phyloP scores from a whole-genome alignment of 495 filamentous ascomycete species.

The Neurospora tetraspora region DNA sequence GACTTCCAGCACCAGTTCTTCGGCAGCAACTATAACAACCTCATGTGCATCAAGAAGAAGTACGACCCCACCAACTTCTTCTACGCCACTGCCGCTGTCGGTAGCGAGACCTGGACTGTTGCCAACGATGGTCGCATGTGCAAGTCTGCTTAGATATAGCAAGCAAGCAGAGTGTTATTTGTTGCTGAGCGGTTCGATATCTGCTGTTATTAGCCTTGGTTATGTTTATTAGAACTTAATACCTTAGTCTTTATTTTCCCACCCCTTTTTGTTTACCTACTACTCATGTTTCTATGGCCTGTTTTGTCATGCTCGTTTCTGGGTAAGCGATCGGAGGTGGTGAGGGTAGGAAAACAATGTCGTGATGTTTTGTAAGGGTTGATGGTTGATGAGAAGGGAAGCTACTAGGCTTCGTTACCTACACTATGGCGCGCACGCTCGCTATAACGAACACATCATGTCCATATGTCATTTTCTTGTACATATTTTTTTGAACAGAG shows the following conservation, averaged over 20 bases:
- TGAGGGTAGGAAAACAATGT: not conserved
- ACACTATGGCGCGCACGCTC: not conserved
- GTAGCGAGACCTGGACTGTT: conserved; percentile 24
- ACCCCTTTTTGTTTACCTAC: not conserved
- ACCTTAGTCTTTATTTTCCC: not conserved
- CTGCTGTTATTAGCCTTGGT: not conserved
- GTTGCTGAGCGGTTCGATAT: not conserved
- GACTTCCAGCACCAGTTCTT: conserved; percentile 44
- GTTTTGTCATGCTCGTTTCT: not conserved
- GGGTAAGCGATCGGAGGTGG: not conserved
- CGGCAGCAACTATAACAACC: conserved; percentile 33
- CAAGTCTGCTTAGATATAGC: conserved; percentile 2
- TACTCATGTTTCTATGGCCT: not conserved
- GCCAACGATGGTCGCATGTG: conserved; percentile 20
- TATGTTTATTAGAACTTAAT: not conserved
- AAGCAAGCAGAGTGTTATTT: not conserved
- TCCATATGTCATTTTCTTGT: not conserved
- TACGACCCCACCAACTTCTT: conserved; percentile 44
- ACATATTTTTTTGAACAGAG: not conserved
- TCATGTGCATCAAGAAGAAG: conserved; percentile 39
- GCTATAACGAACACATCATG: not conserved
- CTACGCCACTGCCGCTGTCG: conserved; percentile 40
- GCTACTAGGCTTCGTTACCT: not conserved
- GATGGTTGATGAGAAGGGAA: not conserved
- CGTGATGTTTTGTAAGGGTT: not conserved